Conservation (phyloP, 2,329 filamentous ascomycete genomes). For the Cyphellophora attinorum region DNA sequence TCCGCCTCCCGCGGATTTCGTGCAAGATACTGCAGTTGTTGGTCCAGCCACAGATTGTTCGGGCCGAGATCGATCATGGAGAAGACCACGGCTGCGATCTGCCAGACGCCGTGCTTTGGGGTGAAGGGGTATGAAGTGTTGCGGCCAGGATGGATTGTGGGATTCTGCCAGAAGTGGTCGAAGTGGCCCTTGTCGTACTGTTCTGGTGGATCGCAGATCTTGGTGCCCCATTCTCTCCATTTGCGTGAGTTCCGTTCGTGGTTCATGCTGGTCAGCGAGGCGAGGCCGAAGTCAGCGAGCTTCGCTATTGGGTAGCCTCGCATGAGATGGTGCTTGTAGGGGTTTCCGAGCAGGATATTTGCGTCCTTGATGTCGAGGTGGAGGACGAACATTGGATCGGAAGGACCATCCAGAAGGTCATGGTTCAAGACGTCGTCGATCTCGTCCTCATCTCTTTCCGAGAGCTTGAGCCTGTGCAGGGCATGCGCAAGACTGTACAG, state of each 20-base stretch:
- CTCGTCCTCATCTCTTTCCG: no score
- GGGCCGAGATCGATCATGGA: background rate
- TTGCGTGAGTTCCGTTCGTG: background rate
- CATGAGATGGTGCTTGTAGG: background rate
- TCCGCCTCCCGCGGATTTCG: no score
- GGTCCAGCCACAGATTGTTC: background rate
- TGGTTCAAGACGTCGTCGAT: no score
- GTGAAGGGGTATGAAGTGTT: background rate
- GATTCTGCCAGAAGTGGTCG: background rate
- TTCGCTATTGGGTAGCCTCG: background rate
- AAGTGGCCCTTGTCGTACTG: background rate
- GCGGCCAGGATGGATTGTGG: background rate
- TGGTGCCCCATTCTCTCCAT: background rate
- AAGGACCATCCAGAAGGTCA: no score
- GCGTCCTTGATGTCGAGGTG: background rate
- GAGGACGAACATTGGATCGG: background rate
- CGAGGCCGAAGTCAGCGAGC: background rate
- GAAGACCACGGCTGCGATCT: background rate
- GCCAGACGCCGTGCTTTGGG: background rate
- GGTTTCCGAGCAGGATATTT: background rate
- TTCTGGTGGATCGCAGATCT: background rate
- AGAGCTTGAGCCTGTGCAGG: no score
- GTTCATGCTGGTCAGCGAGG: background rate
- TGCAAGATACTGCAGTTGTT: no score
- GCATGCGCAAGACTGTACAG: background rate